phyloP scores from a whole-genome alignment of 768 basidiomycete genomes.

The Mycena sanguinolenta region DNA sequence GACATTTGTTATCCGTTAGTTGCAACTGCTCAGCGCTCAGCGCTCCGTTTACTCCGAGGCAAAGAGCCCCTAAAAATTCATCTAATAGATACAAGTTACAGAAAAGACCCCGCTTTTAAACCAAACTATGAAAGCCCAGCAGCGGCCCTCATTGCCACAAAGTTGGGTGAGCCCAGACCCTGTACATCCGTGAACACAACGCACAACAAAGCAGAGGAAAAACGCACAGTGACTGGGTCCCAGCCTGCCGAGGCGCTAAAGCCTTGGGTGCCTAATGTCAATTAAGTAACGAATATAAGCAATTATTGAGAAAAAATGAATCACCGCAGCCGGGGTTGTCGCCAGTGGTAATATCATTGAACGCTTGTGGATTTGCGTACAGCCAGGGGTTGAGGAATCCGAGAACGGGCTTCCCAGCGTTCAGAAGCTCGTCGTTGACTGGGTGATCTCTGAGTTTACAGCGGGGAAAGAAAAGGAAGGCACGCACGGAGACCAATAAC shows the following conservation, averaged over 20 bases:
- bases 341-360: slow-evolving; percentile 60
- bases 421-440: slow-evolving; percentile 57
- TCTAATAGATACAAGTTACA: no score
- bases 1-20: no score
- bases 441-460: neutral
- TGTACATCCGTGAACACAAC: no score
- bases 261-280: slow-evolving; percentile 55
- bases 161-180: slow-evolving; percentile 52
- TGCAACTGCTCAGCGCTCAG: no score
- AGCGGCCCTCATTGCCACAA: slow-evolving; percentile 24
- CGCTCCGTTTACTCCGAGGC: no score
- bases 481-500: slow-evolving; percentile 53
- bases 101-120: neutral
- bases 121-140: slow-evolving; percentile 18
- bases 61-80: no score
- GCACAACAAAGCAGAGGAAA: no score
- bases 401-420: slow-evolving; percentile 46
- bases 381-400: slow-evolving; percentile 49
- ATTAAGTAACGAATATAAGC: no score
- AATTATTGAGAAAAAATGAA: no score
- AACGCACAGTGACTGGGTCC: slow-evolving; percentile 48
- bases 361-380: slow-evolving; percentile 48
- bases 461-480: neutral
- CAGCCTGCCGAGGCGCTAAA: slow-evolving; percentile 51
- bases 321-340: slow-evolving; percentile 61